A percentile compares a stretch with the other conserved stretches of the same genome.
Evolutionary conservation across 352 stramenopile species (phyloP).

Genomic region (Elongisporangium senticosum): DNA sequence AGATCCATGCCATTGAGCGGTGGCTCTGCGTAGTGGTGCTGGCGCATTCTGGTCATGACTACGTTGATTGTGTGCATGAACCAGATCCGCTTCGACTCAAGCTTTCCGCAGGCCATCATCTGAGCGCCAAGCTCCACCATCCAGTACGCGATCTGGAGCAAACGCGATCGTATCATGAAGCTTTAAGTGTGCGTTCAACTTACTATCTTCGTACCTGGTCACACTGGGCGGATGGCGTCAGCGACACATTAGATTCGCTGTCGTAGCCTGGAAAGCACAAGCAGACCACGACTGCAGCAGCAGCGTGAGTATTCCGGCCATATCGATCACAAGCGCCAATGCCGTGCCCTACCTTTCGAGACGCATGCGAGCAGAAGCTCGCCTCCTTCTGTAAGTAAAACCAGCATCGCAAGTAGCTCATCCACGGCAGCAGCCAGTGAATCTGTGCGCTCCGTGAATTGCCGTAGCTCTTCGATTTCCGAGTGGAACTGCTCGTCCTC

Average conservation of each 20-base stretch:
- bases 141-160: constrained; percentile 6
- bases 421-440: not conserved
- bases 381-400: not conserved
- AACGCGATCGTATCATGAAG: not conserved
- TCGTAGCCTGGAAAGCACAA: not conserved
- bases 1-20: not conserved
- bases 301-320: too few species aligned
- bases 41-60: constrained; percentile 11
- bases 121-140: constrained; percentile 12
- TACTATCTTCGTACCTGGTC: constrained; percentile 12
- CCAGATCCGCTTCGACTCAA: constrained; percentile 8
- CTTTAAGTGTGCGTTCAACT: not conserved
- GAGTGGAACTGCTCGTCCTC: not conserved
- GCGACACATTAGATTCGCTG: not conserved
- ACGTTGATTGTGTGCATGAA: constrained; percentile 13
- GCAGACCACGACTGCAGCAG: not conserved
- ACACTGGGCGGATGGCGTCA: constrained; percentile 12
- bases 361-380: not conserved
- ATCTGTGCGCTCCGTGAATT: not conserved
- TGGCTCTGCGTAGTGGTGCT: constrained; percentile 8
- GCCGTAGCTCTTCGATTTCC: not conserved
- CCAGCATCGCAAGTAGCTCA: not conserved
- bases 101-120: constrained; percentile 11
- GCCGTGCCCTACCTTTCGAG: not conserved
- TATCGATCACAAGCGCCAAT: too few species aligned